Base-by-base conservation (phyloP, 495 filamentous ascomycete species). In the Penicillium taxi region DNA sequence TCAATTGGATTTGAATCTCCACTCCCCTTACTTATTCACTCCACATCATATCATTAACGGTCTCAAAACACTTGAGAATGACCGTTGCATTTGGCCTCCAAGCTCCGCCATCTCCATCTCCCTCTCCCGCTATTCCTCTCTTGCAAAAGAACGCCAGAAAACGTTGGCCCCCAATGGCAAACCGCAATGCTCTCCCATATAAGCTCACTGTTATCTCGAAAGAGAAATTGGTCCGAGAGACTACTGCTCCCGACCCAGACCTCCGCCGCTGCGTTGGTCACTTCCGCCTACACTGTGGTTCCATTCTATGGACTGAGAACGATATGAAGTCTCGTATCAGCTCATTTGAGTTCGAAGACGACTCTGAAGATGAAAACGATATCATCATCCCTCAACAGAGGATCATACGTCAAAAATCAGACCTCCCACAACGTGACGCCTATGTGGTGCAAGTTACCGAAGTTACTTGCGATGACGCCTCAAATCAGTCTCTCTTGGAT, bases 321-420 rank as follows among this genome's bases (percentile, higher is more conserved):
- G 63, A 67, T 21, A 61, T 62, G 55, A 59, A 58, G n/a, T 55
- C 59, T 15, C 58, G 58, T 30, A 64, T 67, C 42, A 65, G 59
- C 41, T 58, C 63, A 11, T 59, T 65, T 12, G 63, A 65, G n/a
- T 53, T 65, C 16, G 63, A 67, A 35, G 53, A 58, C 6, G 62
- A 66, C 24, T 46, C 55, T 35, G 45, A 49, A 25, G 34, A 39
- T n/a, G 24, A 33, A 4, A 19, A 15, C 29, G 30, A 35, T 11
- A 24, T 20, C 35, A 26, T 29, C 22, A 27, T 22, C 8, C 15
- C 13, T 24, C 13, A 15, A 8, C 23, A 38, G 12, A 6, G 12
- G 13, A 38, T 26, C 25, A 9, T 21, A 5, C 20, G 18, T 9
- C 32, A 35, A 35, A 35, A 35, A 22, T 15, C 32, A n/a, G n/a